Evolutionary conservation across 2,329 filamentous ascomycete genomes (phyloP).

Genomic region (Coccinonectria pachysandricola): DNA sequence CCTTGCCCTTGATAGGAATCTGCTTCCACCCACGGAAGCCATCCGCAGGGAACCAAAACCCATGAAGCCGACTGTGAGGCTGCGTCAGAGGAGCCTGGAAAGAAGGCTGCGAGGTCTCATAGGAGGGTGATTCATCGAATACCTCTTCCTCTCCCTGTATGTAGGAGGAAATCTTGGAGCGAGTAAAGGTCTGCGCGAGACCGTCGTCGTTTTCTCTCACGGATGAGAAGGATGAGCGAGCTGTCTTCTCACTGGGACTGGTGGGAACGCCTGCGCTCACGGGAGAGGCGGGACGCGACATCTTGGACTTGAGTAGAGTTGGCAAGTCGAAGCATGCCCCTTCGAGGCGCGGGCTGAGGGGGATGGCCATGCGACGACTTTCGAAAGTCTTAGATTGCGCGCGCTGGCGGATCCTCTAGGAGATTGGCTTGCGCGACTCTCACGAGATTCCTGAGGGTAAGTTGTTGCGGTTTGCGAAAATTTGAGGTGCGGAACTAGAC

Average conservation of each 20-base stretch:
- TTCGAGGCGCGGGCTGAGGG: slow-evolving; percentile 21
- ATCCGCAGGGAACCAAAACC: slow-evolving; percentile 47
- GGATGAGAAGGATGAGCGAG: slow-evolving; percentile 50
- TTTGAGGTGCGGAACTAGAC: too few relatives aligned
- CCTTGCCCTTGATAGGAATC: slow-evolving; percentile 48
- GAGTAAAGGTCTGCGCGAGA: slow-evolving; percentile 52
- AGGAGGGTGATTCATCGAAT: slow-evolving; percentile 37
- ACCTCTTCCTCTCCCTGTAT: slow-evolving; percentile 38
- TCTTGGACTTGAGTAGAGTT: slow-evolving; percentile 26
- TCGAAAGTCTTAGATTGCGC: too few relatives aligned
- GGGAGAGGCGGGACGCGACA: slow-evolving; percentile 28
- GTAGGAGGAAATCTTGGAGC: slow-evolving; percentile 52
- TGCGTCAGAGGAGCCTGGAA: slow-evolving; percentile 44
- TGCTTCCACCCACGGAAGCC: slow-evolving; percentile 53
- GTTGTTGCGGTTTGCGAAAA: too few relatives aligned
- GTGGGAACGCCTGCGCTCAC: slow-evolving; percentile 27
- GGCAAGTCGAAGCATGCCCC: slow-evolving; percentile 27
- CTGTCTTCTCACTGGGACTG: slow-evolving; percentile 25
- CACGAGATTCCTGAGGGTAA: too few relatives aligned
- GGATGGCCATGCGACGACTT: slow-evolving; percentile 25
- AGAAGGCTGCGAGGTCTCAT: slow-evolving; percentile 32
- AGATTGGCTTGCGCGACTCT: too few relatives aligned
- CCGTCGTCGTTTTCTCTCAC: slow-evolving; percentile 50
- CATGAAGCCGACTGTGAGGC: slow-evolving; percentile 46
- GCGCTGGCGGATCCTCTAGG: slow-evolving; percentile 13